These are phyloP conservation scores for Fusarium armeniacum DNA, from an alignment of 2,329 filamentous ascomycete genomes.

Conservation along the genomic window DNA sequence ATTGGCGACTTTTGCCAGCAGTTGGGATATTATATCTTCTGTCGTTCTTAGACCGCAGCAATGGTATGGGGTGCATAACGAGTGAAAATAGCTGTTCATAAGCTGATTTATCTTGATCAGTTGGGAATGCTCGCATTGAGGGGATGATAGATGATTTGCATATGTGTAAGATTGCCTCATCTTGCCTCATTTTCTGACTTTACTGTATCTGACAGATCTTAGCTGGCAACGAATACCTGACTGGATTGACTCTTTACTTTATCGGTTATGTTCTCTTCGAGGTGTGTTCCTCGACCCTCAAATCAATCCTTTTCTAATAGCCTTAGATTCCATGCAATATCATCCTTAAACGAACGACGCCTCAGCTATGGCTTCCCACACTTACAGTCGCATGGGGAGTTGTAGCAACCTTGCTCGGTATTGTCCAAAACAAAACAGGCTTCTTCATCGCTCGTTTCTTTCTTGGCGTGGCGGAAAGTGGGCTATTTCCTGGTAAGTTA, in stretches of 20 bases:
- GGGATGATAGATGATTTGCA: slow-evolving; percentile 65
- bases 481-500: slow-evolving; percentile 62
- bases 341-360: slow-evolving; percentile 71
- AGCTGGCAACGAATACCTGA: slow-evolving; percentile 74
- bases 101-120: slow-evolving; percentile 53
- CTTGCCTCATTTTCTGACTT: rapidly evolving
- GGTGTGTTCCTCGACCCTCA: slow-evolving; percentile 44
- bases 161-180: slow-evolving; percentile 69
- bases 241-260: slow-evolving; percentile 76
- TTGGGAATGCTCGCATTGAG: slow-evolving; percentile 71
- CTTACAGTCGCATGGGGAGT: slow-evolving; percentile 69
- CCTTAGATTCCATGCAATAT: slow-evolving; percentile 71
- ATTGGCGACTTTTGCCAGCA: slow-evolving; percentile 65
- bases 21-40: slow-evolving; percentile 69
- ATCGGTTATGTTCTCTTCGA: slow-evolving; percentile 71
- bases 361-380: slow-evolving; percentile 68
- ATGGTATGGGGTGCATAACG: slow-evolving; percentile 61
- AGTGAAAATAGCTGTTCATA: slow-evolving; percentile 26
- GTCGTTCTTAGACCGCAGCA: slow-evolving; percentile 70
- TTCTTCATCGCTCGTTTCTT: slow-evolving; percentile 69
- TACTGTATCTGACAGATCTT: neutral
- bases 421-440: slow-evolving; percentile 64
- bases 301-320: neutral
- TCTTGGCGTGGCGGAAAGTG: slow-evolving; percentile 67
- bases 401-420: slow-evolving; percentile 64